Conservation (phyloP, 371 early-diverging fungal genomes). For the Phascolomyces articulosus region DNA sequence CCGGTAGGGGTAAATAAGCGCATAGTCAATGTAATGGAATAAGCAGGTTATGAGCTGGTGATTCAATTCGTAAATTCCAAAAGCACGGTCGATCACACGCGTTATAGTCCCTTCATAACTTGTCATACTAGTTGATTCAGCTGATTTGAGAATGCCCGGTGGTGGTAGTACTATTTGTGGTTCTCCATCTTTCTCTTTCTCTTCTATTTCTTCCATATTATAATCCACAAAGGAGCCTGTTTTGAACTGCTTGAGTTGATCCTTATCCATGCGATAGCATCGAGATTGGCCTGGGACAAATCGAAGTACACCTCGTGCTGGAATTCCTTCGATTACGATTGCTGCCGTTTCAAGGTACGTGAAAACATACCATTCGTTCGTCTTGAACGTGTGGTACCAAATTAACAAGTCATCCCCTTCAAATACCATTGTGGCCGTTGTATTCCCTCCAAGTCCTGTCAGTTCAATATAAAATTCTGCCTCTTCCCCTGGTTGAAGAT, state of each 20-base stretch:
- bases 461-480: constrained; percentile 17
- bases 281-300: constrained; percentile 6
- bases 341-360: neutral
- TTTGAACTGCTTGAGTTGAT: neutral
- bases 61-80: constrained; percentile 39
- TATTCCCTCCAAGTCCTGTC: neutral
- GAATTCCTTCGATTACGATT: neutral
- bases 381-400: constrained; percentile 14
- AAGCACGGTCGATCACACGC: constrained; percentile 30
- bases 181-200: neutral
- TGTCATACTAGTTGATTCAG: neutral
- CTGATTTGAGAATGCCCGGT: neutral
- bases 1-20: constrained; percentile 24
- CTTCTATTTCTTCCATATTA: neutral
- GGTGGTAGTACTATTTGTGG: neutral
- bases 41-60: constrained; percentile 17
- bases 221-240: neutral
- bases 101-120: constrained; percentile 22
- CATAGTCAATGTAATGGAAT: constrained; percentile 22
- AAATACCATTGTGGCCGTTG: constrained; percentile 15
- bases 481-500: neutral
- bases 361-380: constrained; percentile 16
- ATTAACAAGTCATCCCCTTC: constrained; percentile 10
- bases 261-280: neutral
- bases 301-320: neutral